A percentile compares a stretch with the other conserved stretches of the same genome.
These are phyloP conservation scores for Ceriops zippeliana DNA, from an alignment of 345 rosid species.

Conservation along the genomic window DNA sequence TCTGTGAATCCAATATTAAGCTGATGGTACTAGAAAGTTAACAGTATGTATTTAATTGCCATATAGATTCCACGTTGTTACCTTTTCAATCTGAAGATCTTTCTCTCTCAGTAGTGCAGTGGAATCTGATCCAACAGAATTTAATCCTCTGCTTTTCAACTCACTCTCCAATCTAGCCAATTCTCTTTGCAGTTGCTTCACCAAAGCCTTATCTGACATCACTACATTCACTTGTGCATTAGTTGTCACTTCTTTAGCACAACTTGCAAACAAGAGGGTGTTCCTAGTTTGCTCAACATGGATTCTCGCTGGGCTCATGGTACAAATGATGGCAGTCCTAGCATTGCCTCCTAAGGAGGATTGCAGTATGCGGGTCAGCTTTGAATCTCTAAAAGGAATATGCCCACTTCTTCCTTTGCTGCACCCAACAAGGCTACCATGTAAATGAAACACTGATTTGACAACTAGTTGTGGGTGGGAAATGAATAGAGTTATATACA, in stretches of 20 bases:
- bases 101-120: constrained; percentile 54
- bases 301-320: constrained; percentile 86
- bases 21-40: not conserved
- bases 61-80: constrained; percentile 21
- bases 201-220: constrained; percentile 80
- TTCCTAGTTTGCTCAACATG: constrained; percentile 96
- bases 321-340: constrained; percentile 87
- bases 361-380: constrained; percentile 91
- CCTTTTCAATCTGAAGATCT: constrained; percentile 80
- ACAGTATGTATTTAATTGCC: not conserved
- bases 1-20: too few relatives aligned
- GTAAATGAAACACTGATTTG: constrained; percentile 10
- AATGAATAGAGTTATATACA: not conserved
- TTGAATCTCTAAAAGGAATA: constrained; percentile 89
- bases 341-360: constrained; percentile 91
- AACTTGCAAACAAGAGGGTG: constrained; percentile 87
- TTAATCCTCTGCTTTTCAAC: constrained; percentile 46
- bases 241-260: constrained; percentile 90
- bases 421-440: constrained; percentile 35
- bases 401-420: constrained; percentile 94
- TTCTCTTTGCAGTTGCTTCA: constrained; percentile 87
- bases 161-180: constrained; percentile 78
- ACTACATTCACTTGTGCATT: constrained; percentile 87
- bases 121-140: constrained; percentile 39
- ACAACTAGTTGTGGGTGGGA: not conserved